Conservation (phyloP, 164 flowering plant genomes). For the Amborella trichopoda region DNA sequence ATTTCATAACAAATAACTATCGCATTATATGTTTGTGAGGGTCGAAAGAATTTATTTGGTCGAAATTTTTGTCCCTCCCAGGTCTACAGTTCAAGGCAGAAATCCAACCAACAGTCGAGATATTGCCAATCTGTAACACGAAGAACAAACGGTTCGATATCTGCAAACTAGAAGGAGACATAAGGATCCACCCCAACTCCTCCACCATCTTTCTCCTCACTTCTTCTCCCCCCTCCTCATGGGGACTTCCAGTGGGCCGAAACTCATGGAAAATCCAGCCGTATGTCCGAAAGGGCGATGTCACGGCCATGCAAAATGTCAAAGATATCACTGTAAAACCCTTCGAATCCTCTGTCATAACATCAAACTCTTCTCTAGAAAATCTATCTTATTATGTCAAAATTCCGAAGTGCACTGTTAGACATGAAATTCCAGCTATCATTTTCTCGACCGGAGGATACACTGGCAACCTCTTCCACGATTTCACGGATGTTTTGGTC, state of each 20-base stretch:
- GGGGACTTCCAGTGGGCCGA: constrained; percentile 6
- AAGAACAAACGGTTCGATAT: constrained; percentile 23
- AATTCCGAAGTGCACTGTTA: constrained; percentile 30
- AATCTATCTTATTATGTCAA: constrained; percentile 3
- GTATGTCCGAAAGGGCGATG: constrained; percentile 48
- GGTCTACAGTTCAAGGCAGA: neutral
- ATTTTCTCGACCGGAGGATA: constrained; percentile 68
- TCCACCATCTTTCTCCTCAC: constrained; percentile 29
- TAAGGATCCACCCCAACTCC: constrained; percentile 41
- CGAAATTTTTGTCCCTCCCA: neutral
- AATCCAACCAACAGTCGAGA: too few relatives aligned
- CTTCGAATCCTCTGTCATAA: neutral
- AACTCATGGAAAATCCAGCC: constrained; percentile 45
- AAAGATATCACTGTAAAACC: constrained; percentile 23
- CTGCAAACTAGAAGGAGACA: constrained; percentile 41
- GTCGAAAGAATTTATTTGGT: neutral
- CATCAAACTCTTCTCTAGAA: constrained; percentile 21
- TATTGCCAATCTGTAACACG: constrained; percentile 20
- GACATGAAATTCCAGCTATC: constrained; percentile 42
- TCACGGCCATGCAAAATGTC: constrained; percentile 24
- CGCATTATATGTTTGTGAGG: neutral
- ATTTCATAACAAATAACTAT: neutral
- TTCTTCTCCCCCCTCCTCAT: constrained; percentile 1
- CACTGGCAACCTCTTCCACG: constrained; percentile 65
- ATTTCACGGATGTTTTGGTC: constrained; percentile 45